A percentile compares a stretch with the other conserved stretches of the same genome.
Evolutionary conservation across 306 rosid genomes (phyloP).

Genomic region (Crataegus laevigata): DNA sequence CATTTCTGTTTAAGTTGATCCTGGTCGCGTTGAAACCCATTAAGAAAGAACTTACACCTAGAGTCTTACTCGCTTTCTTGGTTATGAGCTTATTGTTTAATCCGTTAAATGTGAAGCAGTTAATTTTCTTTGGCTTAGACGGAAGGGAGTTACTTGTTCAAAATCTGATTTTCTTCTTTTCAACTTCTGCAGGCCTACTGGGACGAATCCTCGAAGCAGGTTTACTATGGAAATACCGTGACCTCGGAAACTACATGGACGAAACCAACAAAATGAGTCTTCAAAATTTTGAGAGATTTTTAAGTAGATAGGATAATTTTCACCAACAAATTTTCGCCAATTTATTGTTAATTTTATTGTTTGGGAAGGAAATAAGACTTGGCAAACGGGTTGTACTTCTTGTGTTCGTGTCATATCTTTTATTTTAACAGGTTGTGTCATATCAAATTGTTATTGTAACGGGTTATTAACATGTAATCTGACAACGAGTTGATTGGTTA

Average conservation of each 20-base stretch:
- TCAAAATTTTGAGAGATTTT: neutral
- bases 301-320: neutral
- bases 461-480: no score
- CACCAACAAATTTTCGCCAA: neutral
- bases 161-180: neutral
- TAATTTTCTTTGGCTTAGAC: neutral
- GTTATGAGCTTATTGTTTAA: neutral
- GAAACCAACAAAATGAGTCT: conserved; percentile 39
- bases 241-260: conserved; percentile 84
- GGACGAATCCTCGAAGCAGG: conserved; percentile 75
- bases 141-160: neutral
- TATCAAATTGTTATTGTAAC: no score
- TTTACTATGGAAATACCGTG: conserved; percentile 64
- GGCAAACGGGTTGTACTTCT: no score
- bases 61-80: neutral
- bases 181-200: conserved; percentile 56
- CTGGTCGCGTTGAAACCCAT: neutral
- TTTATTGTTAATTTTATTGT: no score
- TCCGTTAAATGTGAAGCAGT: neutral
- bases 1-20: neutral
- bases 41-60: neutral
- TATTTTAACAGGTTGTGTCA: no score
- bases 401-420: no score
- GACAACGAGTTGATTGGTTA: no score
- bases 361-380: no score